phyloP scores from a whole-genome alignment of 2,329 filamentous ascomycete genomes.

The Fusarium musae region DNA sequence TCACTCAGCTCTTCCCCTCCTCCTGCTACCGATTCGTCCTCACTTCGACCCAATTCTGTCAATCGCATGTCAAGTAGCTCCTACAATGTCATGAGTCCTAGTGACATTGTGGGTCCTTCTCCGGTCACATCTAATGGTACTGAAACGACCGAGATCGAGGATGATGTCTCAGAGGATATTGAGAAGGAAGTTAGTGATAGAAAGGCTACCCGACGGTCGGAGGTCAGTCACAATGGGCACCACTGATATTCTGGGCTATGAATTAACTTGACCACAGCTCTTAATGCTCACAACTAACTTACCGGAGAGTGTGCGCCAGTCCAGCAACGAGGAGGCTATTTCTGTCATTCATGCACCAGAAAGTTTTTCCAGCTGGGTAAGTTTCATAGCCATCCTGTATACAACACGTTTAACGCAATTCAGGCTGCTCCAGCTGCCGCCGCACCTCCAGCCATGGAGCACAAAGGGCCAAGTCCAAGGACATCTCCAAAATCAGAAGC shows the following conservation, averaged over 20 bases:
- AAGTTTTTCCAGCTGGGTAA: constrained; percentile 83
- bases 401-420: constrained; percentile 33
- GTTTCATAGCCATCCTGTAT: constrained; percentile 39
- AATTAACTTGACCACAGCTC: constrained; percentile 51
- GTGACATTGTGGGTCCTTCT: constrained; percentile 80
- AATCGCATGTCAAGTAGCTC: constrained; percentile 59
- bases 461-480: constrained; percentile 50
- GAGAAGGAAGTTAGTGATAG: constrained; percentile 43
- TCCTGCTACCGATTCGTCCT: constrained; percentile 55
- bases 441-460: constrained; percentile 42
- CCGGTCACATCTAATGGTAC: constrained; percentile 89
- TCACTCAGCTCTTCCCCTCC: constrained; percentile 51
- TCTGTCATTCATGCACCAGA: constrained; percentile 93
- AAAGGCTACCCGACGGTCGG: constrained; percentile 42
- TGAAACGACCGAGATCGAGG: constrained; percentile 85
- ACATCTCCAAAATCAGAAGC: constrained; percentile 54
- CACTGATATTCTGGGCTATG: constrained; percentile 5
- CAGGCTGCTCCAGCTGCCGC: constrained; percentile 56
- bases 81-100: constrained; percentile 70
- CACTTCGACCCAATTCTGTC: constrained; percentile 63
- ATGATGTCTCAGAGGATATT: constrained; percentile 74
- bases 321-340: constrained; percentile 78
- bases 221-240: constrained; percentile 41
- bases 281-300: constrained; percentile 67
- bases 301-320: constrained; percentile 66